These are phyloP conservation scores for Turnera subulata DNA, from an alignment of 345 rosid species.

Conservation along the genomic window DNA sequence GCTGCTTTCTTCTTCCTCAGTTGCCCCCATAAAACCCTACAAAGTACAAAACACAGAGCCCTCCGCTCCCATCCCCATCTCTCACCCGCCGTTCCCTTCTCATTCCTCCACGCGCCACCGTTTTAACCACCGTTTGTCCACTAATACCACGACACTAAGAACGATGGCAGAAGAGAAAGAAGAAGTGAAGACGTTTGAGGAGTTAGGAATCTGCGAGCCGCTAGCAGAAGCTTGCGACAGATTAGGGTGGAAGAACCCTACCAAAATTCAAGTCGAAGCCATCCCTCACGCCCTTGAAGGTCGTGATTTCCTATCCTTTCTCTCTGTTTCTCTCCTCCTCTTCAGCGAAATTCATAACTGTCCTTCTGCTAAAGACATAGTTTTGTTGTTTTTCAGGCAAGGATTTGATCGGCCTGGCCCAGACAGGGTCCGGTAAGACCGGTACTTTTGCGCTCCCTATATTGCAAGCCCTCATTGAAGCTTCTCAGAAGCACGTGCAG, in stretches of 20 bases:
- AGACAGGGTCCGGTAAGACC: slow-evolving; percentile 92
- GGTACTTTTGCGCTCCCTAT: slow-evolving; percentile 97
- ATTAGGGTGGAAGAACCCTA: slow-evolving; percentile 68
- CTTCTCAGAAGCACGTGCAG: slow-evolving; percentile 57
- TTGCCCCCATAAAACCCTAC: too few relatives aligned
- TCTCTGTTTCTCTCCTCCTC: too few relatives aligned
- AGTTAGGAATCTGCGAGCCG: slow-evolving; percentile 65
- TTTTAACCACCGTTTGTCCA: too few relatives aligned
- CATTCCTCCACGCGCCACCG: too few relatives aligned
- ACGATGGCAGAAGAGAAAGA: slow-evolving; percentile 47
- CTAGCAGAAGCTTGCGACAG: slow-evolving; percentile 68
- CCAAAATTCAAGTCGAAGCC: slow-evolving; percentile 81
- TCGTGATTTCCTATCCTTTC: background rate
- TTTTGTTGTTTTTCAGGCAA: slow-evolving; percentile 38
- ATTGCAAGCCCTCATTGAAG: slow-evolving; percentile 64
- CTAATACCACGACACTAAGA: too few relatives aligned
- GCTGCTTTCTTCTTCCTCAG: too few relatives aligned
- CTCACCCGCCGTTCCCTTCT: too few relatives aligned
- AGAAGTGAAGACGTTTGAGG: slow-evolving; percentile 61
- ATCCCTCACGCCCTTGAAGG: slow-evolving; percentile 86
- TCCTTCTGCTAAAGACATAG: too few relatives aligned
- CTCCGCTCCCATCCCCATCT: too few relatives aligned
- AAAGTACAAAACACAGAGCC: too few relatives aligned
- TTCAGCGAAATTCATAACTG: too few relatives aligned
- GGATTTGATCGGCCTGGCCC: slow-evolving; percentile 90